These are phyloP conservation scores for Mycena vulgaris DNA, from an alignment of 768 basidiomycete species.

Conservation along the genomic window DNA sequence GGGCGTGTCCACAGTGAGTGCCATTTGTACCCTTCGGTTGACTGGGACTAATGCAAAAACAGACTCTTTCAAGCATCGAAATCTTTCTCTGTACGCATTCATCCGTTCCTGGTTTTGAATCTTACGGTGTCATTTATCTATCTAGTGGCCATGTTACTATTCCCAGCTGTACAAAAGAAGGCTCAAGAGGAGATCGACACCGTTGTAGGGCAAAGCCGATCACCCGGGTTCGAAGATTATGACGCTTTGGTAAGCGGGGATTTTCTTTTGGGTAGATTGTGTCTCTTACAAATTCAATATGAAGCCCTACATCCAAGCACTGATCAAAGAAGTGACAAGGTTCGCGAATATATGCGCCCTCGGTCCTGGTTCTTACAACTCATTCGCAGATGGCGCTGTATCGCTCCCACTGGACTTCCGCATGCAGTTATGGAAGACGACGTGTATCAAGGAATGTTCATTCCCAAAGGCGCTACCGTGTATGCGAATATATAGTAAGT, in stretches of 20 bases:
- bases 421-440: constrained; percentile 55
- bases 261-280: constrained; percentile 25
- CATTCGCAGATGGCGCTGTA: constrained; percentile 50
- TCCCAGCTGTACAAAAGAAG: constrained; percentile 48
- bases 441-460: constrained; percentile 52
- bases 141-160: constrained; percentile 51
- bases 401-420: constrained; percentile 49
- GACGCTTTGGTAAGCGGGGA: constrained; percentile 38
- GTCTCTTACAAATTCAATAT: neutral
- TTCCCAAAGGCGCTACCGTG: constrained; percentile 51
- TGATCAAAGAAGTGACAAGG: constrained; percentile 23
- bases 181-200: constrained; percentile 55
- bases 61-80: constrained; percentile 17
- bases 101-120: neutral
- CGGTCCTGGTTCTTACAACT: neutral
- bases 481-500: constrained; percentile 29
- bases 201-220: constrained; percentile 47
- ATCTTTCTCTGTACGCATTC: neutral
- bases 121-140: neutral
- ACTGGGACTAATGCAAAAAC: neutral
- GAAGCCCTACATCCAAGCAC: constrained; percentile 19
- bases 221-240: constrained; percentile 52
- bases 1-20: constrained; percentile 48
- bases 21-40: constrained; percentile 1
- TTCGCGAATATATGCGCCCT: neutral